A percentile compares a stretch with the other conserved stretches of the same genome.
These are phyloP conservation scores for Gamsiella multidivaricata DNA, from an alignment of 192 early-diverging fungal species.

Conservation along the genomic window DNA sequence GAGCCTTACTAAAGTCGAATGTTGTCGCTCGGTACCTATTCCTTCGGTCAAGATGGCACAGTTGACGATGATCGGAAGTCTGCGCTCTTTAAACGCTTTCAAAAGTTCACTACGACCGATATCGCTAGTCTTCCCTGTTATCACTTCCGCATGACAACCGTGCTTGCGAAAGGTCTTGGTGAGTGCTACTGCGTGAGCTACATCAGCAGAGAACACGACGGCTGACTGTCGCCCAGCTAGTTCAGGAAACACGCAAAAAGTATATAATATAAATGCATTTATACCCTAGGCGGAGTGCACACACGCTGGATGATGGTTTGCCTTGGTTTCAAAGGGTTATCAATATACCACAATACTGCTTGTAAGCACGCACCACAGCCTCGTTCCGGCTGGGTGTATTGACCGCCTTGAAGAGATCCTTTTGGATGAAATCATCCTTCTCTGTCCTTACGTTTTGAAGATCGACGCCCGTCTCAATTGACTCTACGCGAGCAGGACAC, in stretches of 20 bases:
- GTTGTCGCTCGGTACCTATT: slow-evolving; percentile 49
- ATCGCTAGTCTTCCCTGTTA: slow-evolving; percentile 63
- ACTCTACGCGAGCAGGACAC: slow-evolving; percentile 64
- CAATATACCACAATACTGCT: neutral
- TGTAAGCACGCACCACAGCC: neutral
- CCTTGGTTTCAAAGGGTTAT: too few relatives aligned
- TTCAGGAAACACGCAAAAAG: neutral
- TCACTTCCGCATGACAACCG: slow-evolving; percentile 56
- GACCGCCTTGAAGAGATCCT: neutral
- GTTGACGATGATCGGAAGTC: slow-evolving; percentile 83
- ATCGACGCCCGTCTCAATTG: slow-evolving; percentile 65
- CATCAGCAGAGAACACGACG: slow-evolving; percentile 86
- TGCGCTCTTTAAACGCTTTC: slow-evolving; percentile 61
- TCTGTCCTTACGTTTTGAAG: slow-evolving; percentile 59
- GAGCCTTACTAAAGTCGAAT: neutral
- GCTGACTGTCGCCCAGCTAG: slow-evolving; percentile 58
- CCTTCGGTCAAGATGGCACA: slow-evolving; percentile 75
- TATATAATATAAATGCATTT: neutral
- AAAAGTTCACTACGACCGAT: slow-evolving; percentile 65
- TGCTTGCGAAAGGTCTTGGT: slow-evolving; percentile 57
- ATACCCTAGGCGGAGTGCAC: neutral
- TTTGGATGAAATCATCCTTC: neutral
- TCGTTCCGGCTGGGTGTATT: slow-evolving; percentile 65
- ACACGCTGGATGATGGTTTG: too few relatives aligned
- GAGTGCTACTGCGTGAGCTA: slow-evolving; percentile 73